Percentiles rank a stretch among this genome's conserved stretches.
phyloP scores from a whole-genome alignment of 2,329 filamentous ascomycete species.

The Diaporthe citrichinensis region DNA sequence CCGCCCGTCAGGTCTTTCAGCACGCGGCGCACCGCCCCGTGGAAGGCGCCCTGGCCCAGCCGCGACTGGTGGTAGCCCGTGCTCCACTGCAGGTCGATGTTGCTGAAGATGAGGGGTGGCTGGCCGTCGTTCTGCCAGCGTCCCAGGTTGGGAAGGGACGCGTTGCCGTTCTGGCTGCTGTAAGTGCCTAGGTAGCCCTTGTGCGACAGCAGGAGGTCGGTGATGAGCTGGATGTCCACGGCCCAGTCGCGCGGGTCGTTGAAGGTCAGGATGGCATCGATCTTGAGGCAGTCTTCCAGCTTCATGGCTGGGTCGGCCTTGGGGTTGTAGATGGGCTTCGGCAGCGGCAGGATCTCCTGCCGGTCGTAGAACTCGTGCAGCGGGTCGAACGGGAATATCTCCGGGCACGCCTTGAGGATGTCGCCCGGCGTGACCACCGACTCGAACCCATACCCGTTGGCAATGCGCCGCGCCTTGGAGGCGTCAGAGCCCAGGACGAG shows the following conservation, averaged over 20 bases:
- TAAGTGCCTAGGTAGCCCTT: slow-evolving; percentile 86
- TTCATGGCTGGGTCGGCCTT: slow-evolving; percentile 41
- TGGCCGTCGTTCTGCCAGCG: slow-evolving; percentile 90
- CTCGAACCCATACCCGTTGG: slow-evolving; percentile 83
- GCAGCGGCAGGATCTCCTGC: slow-evolving; percentile 69
- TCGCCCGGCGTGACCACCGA: slow-evolving; percentile 90
- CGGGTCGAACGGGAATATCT: slow-evolving; percentile 86
- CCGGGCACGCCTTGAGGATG: slow-evolving; percentile 80
- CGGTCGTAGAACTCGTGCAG: slow-evolving; percentile 75
- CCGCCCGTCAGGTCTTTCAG: slow-evolving; percentile 59
- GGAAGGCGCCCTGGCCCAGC: slow-evolving; percentile 92
- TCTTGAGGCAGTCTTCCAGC: slow-evolving; percentile 70
- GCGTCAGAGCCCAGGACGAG: slow-evolving; percentile 81
- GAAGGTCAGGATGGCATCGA: slow-evolving; percentile 94
- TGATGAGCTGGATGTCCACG: slow-evolving; percentile 86
- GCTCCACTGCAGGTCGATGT: slow-evolving; percentile 92
- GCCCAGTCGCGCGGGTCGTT: slow-evolving; percentile 98
- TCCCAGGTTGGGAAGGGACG: slow-evolving; percentile 71
- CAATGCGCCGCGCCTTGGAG: slow-evolving; percentile 78
- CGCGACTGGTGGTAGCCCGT: slow-evolving; percentile 87
- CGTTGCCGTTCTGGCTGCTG: slow-evolving; percentile 78
- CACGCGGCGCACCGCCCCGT: slow-evolving; percentile 76
- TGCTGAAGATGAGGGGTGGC: slow-evolving; percentile 87
- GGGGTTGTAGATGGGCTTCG: slow-evolving; percentile 51
- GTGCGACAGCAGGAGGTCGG: slow-evolving; percentile 85